Conservation (phyloP, 352 stramenopile genomes). For the Pilasporangium apinafurcum region DNA sequence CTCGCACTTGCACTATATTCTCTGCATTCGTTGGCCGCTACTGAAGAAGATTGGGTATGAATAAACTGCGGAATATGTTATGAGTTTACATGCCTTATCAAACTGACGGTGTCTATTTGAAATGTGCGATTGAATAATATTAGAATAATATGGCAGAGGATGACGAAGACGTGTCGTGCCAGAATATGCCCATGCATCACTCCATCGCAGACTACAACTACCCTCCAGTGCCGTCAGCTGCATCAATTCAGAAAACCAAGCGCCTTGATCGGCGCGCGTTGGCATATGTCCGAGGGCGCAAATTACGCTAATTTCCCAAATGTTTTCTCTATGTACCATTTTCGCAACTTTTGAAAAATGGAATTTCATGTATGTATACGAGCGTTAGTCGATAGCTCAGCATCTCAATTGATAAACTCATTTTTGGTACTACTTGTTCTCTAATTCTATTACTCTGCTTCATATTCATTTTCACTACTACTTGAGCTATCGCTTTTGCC, state of each 20-base stretch:
- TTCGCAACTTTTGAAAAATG: too few species aligned
- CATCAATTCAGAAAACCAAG: conserved; percentile 79
- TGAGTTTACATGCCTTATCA: conserved; percentile 1
- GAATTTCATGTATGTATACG: too few species aligned
- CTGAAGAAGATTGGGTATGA: conserved; percentile 73
- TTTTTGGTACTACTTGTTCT: too few species aligned
- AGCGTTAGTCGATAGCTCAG: too few species aligned
- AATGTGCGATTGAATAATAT: background rate
- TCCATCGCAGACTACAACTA: conserved; percentile 78
- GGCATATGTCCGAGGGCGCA: conserved; percentile 65
- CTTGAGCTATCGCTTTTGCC: conserved; percentile 4
- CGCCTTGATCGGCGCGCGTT: conserved; percentile 65
- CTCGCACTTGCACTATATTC: conserved; percentile 80
- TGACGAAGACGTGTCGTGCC: conserved; percentile 50
- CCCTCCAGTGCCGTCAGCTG: conserved; percentile 43
- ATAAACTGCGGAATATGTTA: background rate
- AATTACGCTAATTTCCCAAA: conserved; percentile 41
- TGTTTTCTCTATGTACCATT: too few species aligned
- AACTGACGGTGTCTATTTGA: background rate
- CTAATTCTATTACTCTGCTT: background rate
- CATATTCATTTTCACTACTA: conserved; percentile 4
- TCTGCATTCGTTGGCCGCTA: conserved; percentile 64
- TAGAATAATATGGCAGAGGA: conserved; percentile 55
- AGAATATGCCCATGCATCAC: conserved; percentile 49
- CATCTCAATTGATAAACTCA: too few species aligned